Evolutionary conservation across 1,139 yeast species (phyloP), one percentile per base, ranked within the genome.

Genomic region (Taiozyma sp.): DNA sequence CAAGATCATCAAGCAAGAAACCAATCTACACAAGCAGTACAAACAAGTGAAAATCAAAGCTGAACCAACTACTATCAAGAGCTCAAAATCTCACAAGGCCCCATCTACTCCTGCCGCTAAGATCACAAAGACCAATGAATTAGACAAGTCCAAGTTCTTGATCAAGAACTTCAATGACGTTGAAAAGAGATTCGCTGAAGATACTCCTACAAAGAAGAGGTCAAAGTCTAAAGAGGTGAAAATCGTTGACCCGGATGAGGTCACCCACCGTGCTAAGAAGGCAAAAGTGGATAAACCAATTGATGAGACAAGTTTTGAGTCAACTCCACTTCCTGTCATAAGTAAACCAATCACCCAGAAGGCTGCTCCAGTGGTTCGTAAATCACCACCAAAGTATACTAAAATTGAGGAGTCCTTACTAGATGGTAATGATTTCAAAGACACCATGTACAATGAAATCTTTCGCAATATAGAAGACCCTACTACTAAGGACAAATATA

Each of bases 171-270:
- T 10, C 29, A 42, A 29, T 37, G 37, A 41, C 34, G 32, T 39
- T 9, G 30, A 24, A n/a, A 44, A 14, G n/a, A 34, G 46, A 8
- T 37, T 35, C 11, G 10, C 24, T 16, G 46, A 45, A 29, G 58
- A 52, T 1, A 57, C 63, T 3, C 62, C 63, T 43, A 58, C 63
- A 2, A 53, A 55, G 32, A 59, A 59, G 48, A 51, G 61, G 50
- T 39, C 52, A 16, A 51, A 50, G 22, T 37, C 41, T 19, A 37
- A 21, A 37, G 41, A 37, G 19, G 41, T 19, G 14, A 32, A n/a
- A 32, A 32, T 32, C 14, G 14, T 37, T 21, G 24, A 37, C 2
- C 24, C 41, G 1, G 13, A 19, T 16, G 41, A 16, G 22, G n/a
- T 13, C 9, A 3, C 24, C 5, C 26, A 37, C 4, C 14, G 19